phyloP scores from a whole-genome alignment of 306 rosid species.

The Quercus suber region DNA sequence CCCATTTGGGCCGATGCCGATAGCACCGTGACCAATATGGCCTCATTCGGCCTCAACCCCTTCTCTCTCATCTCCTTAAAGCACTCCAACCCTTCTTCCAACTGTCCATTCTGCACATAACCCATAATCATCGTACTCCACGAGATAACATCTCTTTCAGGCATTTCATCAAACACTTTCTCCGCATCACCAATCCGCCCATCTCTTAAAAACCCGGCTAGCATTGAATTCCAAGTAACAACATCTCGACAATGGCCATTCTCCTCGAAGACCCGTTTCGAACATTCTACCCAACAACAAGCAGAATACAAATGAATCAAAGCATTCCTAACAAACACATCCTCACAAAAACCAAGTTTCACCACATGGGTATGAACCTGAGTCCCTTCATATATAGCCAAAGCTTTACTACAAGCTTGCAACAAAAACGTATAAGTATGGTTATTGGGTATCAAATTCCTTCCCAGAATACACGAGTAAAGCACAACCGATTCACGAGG shows the following conservation, averaged over 20 bases:
- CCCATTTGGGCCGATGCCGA: constrained; percentile 67
- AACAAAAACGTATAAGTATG: constrained; percentile 69
- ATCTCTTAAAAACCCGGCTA: constrained; percentile 43
- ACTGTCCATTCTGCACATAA: constrained; percentile 59
- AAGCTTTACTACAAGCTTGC: constrained; percentile 53
- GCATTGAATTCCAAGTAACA: constrained; percentile 74
- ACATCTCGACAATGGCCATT: constrained; percentile 41
- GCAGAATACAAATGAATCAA: constrained; percentile 56
- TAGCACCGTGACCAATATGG: constrained; percentile 52
- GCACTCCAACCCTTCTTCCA: constrained; percentile 58
- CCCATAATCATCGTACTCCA: constrained; percentile 79
- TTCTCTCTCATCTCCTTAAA: constrained; percentile 50
- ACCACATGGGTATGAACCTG: constrained; percentile 55
- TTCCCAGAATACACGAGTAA: constrained; percentile 40
- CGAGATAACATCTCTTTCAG: constrained; percentile 58
- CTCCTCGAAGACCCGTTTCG: constrained; percentile 55
- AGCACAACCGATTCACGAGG: constrained; percentile 36
- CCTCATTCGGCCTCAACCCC: constrained; percentile 57
- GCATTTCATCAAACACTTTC: constrained; percentile 71
- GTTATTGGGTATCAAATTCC: constrained; percentile 46
- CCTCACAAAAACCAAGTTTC: constrained; percentile 43
- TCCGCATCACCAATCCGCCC: constrained; percentile 49
- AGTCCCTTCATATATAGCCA: constrained; percentile 41
- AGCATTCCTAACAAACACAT: constrained; percentile 62
- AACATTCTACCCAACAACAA: constrained; percentile 31